phyloP scores from a whole-genome alignment of 2,329 filamentous ascomycete genomes.

The Alternaria panax region DNA sequence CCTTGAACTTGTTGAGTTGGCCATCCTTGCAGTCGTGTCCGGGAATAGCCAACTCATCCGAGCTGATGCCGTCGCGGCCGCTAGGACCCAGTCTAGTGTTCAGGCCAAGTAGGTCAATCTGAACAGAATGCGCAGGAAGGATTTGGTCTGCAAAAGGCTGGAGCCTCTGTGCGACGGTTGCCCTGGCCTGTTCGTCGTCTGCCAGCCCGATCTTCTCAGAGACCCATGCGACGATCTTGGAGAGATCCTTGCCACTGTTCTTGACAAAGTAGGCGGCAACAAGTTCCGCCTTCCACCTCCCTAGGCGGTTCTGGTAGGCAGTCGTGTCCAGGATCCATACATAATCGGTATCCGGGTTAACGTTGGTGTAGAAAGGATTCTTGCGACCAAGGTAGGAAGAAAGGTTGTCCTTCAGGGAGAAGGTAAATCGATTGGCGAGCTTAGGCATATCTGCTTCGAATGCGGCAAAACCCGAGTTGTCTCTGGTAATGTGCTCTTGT shows the following conservation, averaged over 20 bases:
- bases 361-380: conserved; percentile 50
- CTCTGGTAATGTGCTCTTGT: conserved; percentile 43
- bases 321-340: conserved; percentile 94
- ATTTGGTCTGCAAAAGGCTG: conserved; percentile 81
- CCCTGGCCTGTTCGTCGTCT: conserved; percentile 58
- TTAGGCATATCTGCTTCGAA: conserved; percentile 49
- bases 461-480: conserved; percentile 39
- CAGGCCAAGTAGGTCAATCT: conserved; percentile 64
- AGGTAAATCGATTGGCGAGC: conserved; percentile 43
- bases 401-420: conserved; percentile 50
- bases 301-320: conserved; percentile 67
- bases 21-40: conserved; percentile 53
- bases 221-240: conserved; percentile 73
- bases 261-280: conserved; percentile 82
- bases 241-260: conserved; percentile 70
- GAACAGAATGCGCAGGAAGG: conserved; percentile 72
- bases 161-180: conserved; percentile 71
- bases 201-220: conserved; percentile 72
- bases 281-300: conserved; percentile 80
- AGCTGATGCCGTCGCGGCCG: conserved; percentile 74
- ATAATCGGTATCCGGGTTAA: conserved; percentile 70
- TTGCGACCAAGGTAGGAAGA: conserved; percentile 49
- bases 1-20: conserved; percentile 39
- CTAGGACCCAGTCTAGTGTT: conserved; percentile 68
- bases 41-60: conserved; percentile 61